A percentile compares a stretch with the other conserved stretches of the same genome.
phyloP scores from a whole-genome alignment of 1,284 basidiomycete species.

The Sporisorium scitamineum region DNA sequence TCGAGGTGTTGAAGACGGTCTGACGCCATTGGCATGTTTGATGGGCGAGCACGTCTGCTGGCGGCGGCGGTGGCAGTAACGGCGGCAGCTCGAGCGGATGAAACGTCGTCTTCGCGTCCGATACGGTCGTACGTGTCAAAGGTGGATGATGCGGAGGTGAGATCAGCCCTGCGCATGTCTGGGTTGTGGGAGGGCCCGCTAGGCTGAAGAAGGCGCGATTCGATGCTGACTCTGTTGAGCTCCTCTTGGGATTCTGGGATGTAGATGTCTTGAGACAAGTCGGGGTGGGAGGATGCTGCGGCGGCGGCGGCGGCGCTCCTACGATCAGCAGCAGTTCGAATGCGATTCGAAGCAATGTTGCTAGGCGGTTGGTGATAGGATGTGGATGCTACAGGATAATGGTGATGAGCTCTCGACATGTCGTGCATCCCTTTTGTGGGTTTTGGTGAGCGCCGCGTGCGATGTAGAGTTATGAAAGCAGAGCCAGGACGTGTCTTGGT shows the following conservation, averaged over 20 bases:
- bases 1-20: constrained; percentile 17
- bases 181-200: constrained; percentile 22
- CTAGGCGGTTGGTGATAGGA: constrained; percentile 36
- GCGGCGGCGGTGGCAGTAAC: constrained; percentile 1
- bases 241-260: constrained; percentile 48
- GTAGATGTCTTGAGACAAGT: constrained; percentile 45
- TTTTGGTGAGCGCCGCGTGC: constrained; percentile 2
- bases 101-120: constrained; percentile 34
- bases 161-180: constrained; percentile 20
- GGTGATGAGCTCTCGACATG: constrained; percentile 34
- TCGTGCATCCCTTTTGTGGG: constrained; percentile 4
- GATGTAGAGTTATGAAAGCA: constrained; percentile 18
- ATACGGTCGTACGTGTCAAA: constrained; percentile 54
- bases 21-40: constrained; percentile 7
- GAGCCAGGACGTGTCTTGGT: constrained; percentile 3
- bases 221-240: constrained; percentile 41
- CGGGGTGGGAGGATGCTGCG: constrained; percentile 13
- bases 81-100: constrained; percentile 8
- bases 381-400: constrained; percentile 40
- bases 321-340: constrained; percentile 10
- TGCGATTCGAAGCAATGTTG: constrained; percentile 4
- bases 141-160: constrained; percentile 36
- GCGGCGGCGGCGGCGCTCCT: constrained; percentile 5
- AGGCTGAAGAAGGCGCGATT: constrained; percentile 33
- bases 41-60: constrained; percentile 9